These are phyloP conservation scores for Rasamsonia emersonii DNA, from an alignment of 2,329 filamentous ascomycete genomes.

Conservation along the genomic window DNA sequence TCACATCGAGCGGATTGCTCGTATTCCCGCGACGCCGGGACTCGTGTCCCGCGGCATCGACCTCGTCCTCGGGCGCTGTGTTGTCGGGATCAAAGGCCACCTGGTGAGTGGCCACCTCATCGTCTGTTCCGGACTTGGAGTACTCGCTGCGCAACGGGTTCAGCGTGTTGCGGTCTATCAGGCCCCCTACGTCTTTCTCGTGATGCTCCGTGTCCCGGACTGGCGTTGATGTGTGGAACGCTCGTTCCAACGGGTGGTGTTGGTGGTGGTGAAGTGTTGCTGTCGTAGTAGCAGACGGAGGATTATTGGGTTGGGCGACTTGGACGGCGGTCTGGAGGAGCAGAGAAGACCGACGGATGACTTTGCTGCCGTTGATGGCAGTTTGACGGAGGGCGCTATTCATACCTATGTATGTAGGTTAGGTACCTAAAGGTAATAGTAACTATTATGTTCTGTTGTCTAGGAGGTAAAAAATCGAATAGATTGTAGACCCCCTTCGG, in stretches of 20 bases:
- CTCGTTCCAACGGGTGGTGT: slow-evolving; percentile 3
- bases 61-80: slow-evolving; percentile 57
- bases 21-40: slow-evolving; percentile 29
- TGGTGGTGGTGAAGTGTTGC: not conserved
- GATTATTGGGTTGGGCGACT: too few relatives aligned
- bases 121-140: slow-evolving; percentile 57
- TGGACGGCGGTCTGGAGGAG: too few relatives aligned
- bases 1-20: slow-evolving; percentile 49
- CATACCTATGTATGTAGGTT: too few relatives aligned
- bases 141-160: slow-evolving; percentile 59
- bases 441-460: too few relatives aligned
- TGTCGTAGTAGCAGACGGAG: not conserved
- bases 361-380: too few relatives aligned
- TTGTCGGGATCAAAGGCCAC: slow-evolving; percentile 61
- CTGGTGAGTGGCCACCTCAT: slow-evolving; percentile 49
- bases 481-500: too few relatives aligned
- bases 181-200: slow-evolving; percentile 4
- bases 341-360: too few relatives aligned
- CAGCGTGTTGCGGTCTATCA: slow-evolving; percentile 50
- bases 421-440: too few relatives aligned
- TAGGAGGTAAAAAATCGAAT: too few relatives aligned
- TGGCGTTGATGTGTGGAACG: slow-evolving; percentile 4
- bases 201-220: slow-evolving; percentile 4
- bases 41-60: slow-evolving; percentile 27
- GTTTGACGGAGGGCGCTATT: too few relatives aligned